Evolutionary conservation across 495 filamentous ascomycete species (phyloP).

Genomic region (Hapsidospora chrysogenum): DNA sequence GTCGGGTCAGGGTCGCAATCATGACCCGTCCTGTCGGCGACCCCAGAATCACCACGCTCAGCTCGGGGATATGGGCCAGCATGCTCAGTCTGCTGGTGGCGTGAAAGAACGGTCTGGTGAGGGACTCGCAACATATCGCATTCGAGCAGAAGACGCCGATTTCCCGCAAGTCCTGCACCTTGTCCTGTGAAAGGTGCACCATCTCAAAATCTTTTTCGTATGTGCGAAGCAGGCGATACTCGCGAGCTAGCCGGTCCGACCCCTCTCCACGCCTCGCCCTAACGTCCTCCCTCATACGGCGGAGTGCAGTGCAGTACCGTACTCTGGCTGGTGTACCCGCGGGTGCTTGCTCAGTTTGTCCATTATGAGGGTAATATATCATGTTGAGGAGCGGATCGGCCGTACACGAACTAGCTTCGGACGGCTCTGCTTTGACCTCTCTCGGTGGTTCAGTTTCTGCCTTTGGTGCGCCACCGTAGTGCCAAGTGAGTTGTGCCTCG

Average conservation of each 20-base stretch:
- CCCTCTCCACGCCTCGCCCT: too few species aligned
- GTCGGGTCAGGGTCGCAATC: slow-evolving; percentile 50
- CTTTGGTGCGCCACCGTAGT: background rate
- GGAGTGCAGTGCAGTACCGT: too few species aligned
- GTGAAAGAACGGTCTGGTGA: slow-evolving; percentile 19
- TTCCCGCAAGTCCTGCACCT: background rate
- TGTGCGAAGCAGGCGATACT: slow-evolving; percentile 3
- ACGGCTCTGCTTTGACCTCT: too few species aligned
- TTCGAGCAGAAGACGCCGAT: slow-evolving; percentile 21
- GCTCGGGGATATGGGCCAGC: slow-evolving; percentile 57
- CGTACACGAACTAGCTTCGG: too few species aligned
- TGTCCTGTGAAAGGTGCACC: background rate
- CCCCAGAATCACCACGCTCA: slow-evolving; percentile 58
- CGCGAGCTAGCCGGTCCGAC: too few species aligned
- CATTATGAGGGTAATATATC: too few species aligned
- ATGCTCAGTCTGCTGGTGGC: slow-evolving; percentile 55
- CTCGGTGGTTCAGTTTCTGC: background rate
- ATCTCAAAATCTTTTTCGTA: slow-evolving; percentile 4
- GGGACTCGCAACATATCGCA: slow-evolving; percentile 22
- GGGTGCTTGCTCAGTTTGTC: too few species aligned
- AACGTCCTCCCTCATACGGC: too few species aligned
- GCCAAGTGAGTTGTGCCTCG: background rate
- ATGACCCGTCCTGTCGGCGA: slow-evolving; percentile 60
- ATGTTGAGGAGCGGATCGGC: too few species aligned
- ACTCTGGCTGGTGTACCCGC: too few species aligned